A percentile compares a stretch with the other conserved stretches of the same genome.
These are phyloP conservation scores for Cardamine resedifolia DNA, from an alignment of 345 rosid genomes.

Conservation along the genomic window DNA sequence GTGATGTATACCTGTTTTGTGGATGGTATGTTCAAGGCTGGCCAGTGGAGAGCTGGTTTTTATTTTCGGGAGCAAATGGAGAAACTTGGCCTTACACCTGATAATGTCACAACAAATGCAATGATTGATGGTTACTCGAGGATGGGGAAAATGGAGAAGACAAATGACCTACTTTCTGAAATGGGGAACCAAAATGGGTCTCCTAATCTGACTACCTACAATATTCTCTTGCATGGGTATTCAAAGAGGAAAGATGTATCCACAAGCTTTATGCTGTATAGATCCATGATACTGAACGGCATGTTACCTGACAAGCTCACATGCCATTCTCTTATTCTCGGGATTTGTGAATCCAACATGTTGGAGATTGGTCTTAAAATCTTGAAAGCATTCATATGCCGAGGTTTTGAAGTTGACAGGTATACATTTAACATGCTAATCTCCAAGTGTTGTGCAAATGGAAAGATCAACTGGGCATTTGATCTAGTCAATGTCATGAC, in stretches of 20 bases:
- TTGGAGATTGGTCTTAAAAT: conserved; percentile 62
- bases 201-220: conserved; percentile 69
- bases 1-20: conserved; percentile 61
- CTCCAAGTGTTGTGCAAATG: conserved; percentile 49
- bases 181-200: conserved; percentile 40
- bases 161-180: conserved; percentile 42
- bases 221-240: conserved; percentile 76
- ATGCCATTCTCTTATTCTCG: conserved; percentile 69
- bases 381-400: conserved; percentile 54
- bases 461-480: conserved; percentile 46
- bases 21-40: conserved; percentile 73
- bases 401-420: conserved; percentile 52
- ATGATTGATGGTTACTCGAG: conserved; percentile 59
- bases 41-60: conserved; percentile 56
- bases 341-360: conserved; percentile 59
- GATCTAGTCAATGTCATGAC: conserved; percentile 60
- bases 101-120: conserved; percentile 55
- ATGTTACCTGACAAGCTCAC: conserved; percentile 63
- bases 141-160: conserved; percentile 57
- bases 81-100: conserved; percentile 48
- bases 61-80: conserved; percentile 51
- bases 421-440: conserved; percentile 63
- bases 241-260: conserved; percentile 57
- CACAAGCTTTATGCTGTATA: conserved; percentile 50
- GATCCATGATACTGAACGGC: conserved; percentile 46